These are phyloP conservation scores for Clavispora fructus DNA, from an alignment of 805 yeast species.

Conservation along the genomic window DNA sequence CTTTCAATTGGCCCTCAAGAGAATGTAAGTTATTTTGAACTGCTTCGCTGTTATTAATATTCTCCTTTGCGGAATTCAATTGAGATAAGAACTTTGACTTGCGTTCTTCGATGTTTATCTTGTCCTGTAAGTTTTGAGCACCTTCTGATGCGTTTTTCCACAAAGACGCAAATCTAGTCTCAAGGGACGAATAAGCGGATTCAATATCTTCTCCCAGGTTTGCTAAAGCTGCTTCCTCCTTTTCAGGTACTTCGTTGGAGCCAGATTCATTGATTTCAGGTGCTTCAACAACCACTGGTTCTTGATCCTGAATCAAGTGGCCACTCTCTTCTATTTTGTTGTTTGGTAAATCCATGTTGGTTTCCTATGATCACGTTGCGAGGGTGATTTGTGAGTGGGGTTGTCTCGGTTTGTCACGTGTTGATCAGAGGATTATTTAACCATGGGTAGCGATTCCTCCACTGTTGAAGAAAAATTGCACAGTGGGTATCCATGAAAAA, in stretches of 20 bases:
- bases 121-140: constrained; percentile 27
- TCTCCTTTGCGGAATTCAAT: constrained; percentile 17
- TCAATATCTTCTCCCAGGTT: constrained; percentile 51
- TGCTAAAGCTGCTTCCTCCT: constrained; percentile 41
- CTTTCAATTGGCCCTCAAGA: constrained; percentile 26
- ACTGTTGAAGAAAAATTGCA: neutral
- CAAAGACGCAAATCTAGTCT: constrained; percentile 39
- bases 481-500: neutral
- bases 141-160: constrained; percentile 31
- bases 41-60: constrained; percentile 14
- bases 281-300: neutral
- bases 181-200: constrained; percentile 42
- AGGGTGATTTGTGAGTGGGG: neutral
- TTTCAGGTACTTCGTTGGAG: neutral
- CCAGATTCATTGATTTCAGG: neutral
- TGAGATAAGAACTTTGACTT: constrained; percentile 24
- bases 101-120: constrained; percentile 23
- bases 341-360: neutral
- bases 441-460: neutral
- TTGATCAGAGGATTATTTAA: too few relatives aligned
- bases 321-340: neutral
- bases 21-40: constrained; percentile 14
- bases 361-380: neutral
- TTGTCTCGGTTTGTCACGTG: neutral
- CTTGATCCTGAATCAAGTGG: neutral